Percentiles rank a stretch among this genome's conserved stretches.
phyloP scores from a whole-genome alignment of 768 basidiomycete genomes.

The Phlebiopsis flavidoalba region DNA sequence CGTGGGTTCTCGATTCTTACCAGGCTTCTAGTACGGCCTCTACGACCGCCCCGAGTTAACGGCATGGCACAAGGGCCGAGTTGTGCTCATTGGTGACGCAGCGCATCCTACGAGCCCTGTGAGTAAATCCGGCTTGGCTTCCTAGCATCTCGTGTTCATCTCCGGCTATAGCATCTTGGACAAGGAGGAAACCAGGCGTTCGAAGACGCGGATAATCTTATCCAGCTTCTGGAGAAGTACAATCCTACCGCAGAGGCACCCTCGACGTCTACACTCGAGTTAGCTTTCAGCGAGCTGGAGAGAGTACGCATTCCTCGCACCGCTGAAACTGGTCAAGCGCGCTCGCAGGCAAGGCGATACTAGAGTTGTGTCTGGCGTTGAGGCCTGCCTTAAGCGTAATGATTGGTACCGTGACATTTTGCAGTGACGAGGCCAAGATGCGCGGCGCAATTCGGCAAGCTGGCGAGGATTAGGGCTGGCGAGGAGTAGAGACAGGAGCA shows the following conservation, averaged over 20 bases:
- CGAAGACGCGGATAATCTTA: constrained; percentile 35
- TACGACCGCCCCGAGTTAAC: constrained; percentile 40
- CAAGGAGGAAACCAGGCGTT: constrained; percentile 44
- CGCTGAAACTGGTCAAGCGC: constrained; percentile 27
- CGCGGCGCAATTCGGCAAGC: too few relatives aligned
- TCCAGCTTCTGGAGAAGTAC: constrained; percentile 28
- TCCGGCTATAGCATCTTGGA: constrained; percentile 33
- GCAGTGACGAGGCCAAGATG: too few relatives aligned
- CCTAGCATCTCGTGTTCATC: background rate
- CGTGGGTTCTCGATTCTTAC: background rate
- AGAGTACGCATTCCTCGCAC: constrained; percentile 30
- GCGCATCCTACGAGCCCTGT: constrained; percentile 45
- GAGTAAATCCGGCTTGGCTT: constrained; percentile 8
- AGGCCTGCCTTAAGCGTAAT: background rate
- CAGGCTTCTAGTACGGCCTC: constrained; percentile 31
- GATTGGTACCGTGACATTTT: too few relatives aligned
- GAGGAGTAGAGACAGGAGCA: too few relatives aligned
- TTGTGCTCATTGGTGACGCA: constrained; percentile 40
- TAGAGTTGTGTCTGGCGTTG: constrained; percentile 29
- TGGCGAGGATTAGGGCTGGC: too few relatives aligned
- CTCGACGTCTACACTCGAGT: constrained; percentile 23
- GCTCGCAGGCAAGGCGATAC: constrained; percentile 31
- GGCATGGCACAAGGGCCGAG: constrained; percentile 37
- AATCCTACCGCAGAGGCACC: constrained; percentile 24
- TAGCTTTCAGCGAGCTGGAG: constrained; percentile 32